A percentile compares a stretch with the other conserved stretches of the same genome.
Conservation (phyloP, 2,329 filamentous ascomycete genomes). For the Hymenotorrendiella dingleyae region DNA sequence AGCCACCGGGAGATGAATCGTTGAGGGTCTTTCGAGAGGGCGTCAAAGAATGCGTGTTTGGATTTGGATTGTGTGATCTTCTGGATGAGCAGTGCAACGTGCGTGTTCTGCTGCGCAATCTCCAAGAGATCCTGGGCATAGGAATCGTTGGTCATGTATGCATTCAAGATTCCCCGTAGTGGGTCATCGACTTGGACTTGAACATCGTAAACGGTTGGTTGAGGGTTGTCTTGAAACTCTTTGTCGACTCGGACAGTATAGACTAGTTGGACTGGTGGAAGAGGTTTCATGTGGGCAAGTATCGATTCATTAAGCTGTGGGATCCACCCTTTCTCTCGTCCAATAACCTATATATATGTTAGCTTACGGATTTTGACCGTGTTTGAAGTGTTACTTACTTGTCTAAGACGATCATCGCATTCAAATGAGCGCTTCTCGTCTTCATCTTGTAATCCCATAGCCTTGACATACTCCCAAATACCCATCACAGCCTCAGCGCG, state of each 20-base stretch:
- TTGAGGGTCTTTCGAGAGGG: conserved; percentile 73
- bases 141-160: conserved; percentile 62
- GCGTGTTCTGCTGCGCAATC: conserved; percentile 73
- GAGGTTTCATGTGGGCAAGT: conserved; percentile 67
- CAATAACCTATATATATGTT: conserved; percentile 56
- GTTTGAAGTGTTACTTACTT: conserved; percentile 46
- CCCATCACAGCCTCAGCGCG: conserved; percentile 84
- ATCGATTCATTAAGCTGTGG: conserved; percentile 79
- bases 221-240: conserved; percentile 67
- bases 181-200: conserved; percentile 81
- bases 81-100: conserved; percentile 76
- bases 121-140: conserved; percentile 70
- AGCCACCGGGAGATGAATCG: conserved; percentile 84
- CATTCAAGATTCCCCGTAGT: conserved; percentile 58
- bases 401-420: conserved; percentile 76
- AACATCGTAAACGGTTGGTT: conserved; percentile 84
- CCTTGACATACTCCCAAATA: conserved; percentile 90
- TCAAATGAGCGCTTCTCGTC: conserved; percentile 91
- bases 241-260: conserved; percentile 95
- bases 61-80: conserved; percentile 79
- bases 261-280: conserved; percentile 74
- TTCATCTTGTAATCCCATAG: conserved; percentile 82
- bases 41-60: conserved; percentile 81
- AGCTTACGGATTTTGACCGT: not conserved
- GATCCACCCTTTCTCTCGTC: conserved; percentile 72